Conservation (phyloP, 129 eudicot species). For the sunflower (Helianthus annuus) region DNA sequence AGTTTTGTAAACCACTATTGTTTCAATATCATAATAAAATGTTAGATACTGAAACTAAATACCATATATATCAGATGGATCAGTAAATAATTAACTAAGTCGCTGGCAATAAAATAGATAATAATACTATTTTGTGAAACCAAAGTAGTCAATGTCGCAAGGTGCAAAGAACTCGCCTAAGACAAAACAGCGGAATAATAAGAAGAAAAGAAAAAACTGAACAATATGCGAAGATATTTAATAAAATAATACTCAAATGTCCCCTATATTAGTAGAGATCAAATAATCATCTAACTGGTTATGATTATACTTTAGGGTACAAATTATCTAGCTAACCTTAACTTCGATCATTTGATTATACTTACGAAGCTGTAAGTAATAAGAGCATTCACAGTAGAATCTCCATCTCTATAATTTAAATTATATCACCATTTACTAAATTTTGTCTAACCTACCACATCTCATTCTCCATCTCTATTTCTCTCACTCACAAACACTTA, state of each 20-base stretch:
- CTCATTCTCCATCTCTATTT: too few species aligned
- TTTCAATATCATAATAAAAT: too few species aligned
- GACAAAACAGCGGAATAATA: not conserved
- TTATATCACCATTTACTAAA: too few species aligned
- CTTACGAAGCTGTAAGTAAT: not conserved
- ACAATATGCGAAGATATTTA: not conserved
- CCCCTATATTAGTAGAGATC: not conserved
- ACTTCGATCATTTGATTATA: not conserved
- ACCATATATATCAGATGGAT: constrained; percentile 9
- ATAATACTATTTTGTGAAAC: constrained; percentile 5
- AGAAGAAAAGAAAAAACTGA: not conserved
- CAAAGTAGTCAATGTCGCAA: not conserved
- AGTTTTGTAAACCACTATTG: not conserved
- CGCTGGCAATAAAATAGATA: not conserved
- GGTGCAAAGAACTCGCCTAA: not conserved
- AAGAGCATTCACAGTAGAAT: too few species aligned
- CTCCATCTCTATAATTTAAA: too few species aligned
- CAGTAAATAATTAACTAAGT: not conserved
- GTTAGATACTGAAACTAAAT: not conserved
- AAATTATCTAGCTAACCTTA: not conserved
- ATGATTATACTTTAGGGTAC: not conserved
- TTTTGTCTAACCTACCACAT: too few species aligned
- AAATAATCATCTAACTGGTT: not conserved
- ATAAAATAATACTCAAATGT: not conserved
- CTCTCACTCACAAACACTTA: too few species aligned